Conservation (phyloP, 1,284 basidiomycete species). For the Chalciporus sp. region DNA sequence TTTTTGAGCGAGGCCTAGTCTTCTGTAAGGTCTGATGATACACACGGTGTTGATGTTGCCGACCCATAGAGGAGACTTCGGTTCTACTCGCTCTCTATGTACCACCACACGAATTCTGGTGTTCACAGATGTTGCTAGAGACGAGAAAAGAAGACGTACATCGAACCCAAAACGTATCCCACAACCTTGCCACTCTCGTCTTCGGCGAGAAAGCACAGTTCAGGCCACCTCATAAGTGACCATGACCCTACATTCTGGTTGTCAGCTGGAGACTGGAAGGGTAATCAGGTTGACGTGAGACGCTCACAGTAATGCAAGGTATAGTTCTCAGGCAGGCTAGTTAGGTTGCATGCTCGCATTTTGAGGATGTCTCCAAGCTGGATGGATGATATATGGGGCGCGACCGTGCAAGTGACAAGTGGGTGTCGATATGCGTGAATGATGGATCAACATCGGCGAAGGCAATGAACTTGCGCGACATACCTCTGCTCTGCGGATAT, state of each 20-base stretch:
- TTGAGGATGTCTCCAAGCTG: conserved; percentile 29
- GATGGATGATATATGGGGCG: not conserved
- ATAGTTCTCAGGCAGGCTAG: conserved; percentile 89
- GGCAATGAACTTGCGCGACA: conserved; percentile 1
- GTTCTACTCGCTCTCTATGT: conserved; percentile 28
- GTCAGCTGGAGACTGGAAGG: conserved; percentile 7
- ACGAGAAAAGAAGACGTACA: conserved; percentile 53
- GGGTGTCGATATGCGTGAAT: not conserved
- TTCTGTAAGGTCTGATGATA: conserved; percentile 81
- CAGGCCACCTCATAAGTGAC: conserved; percentile 90
- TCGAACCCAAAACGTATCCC: conserved; percentile 94
- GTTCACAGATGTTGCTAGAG: not conserved
- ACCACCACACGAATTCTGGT: not conserved
- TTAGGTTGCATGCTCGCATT: conserved; percentile 68
- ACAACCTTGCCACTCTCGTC: conserved; percentile 88
- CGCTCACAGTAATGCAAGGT: conserved; percentile 83
- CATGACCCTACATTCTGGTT: conserved; percentile 87
- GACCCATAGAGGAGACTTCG: too few relatives aligned
- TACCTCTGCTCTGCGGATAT: conserved; percentile 33
- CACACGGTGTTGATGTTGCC: conserved; percentile 94
- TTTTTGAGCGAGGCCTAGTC: conserved; percentile 85
- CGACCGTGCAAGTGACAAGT: not conserved
- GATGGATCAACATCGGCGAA: not conserved
- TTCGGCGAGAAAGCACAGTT: conserved; percentile 93
- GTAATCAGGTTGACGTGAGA: not conserved